Percentiles rank a stretch among this genome's conserved stretches.
Conservation (phyloP, 1,139 yeast genomes). For the Scheffersomyces segobiensis region DNA sequence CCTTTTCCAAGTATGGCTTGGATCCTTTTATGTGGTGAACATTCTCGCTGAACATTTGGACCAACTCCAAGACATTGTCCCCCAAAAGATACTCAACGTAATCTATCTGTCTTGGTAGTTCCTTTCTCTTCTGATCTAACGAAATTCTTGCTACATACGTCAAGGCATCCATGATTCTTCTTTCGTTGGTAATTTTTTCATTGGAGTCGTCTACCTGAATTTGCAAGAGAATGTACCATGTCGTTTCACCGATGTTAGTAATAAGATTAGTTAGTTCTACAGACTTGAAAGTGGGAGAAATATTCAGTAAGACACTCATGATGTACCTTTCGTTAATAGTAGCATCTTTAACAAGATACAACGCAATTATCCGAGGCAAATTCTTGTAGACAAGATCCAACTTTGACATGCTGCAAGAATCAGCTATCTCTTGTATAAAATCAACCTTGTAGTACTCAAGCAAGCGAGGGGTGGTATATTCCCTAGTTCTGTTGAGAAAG, state of each 20-base stretch:
- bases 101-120: constrained; percentile 11
- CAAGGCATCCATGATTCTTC: constrained; percentile 40
- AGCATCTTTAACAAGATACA: constrained; percentile 37
- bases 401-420: constrained; percentile 34
- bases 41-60: constrained; percentile 76
- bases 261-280: constrained; percentile 45
- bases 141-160: constrained; percentile 37
- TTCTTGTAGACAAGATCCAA: constrained; percentile 36
- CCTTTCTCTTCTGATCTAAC: constrained; percentile 15
- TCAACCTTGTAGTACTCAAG: constrained; percentile 65
- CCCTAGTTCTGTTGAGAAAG: constrained; percentile 68
- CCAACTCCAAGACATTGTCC: constrained; percentile 71
- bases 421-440: constrained; percentile 55
- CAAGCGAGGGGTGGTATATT: constrained; percentile 75
- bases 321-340: constrained; percentile 51
- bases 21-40: constrained; percentile 73
- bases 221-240: constrained; percentile 44
- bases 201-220: constrained; percentile 31
- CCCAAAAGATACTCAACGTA: constrained; percentile 38
- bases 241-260: constrained; percentile 42
- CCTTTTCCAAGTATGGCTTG: constrained; percentile 70
- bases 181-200: constrained; percentile 29
- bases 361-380: constrained; percentile 42
- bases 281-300: constrained; percentile 45
- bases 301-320: constrained; percentile 54